Percentiles rank a stretch among this genome's conserved stretches.
Conservation (phyloP, 345 rosid species). For the Eucalyptus sp. region DNA sequence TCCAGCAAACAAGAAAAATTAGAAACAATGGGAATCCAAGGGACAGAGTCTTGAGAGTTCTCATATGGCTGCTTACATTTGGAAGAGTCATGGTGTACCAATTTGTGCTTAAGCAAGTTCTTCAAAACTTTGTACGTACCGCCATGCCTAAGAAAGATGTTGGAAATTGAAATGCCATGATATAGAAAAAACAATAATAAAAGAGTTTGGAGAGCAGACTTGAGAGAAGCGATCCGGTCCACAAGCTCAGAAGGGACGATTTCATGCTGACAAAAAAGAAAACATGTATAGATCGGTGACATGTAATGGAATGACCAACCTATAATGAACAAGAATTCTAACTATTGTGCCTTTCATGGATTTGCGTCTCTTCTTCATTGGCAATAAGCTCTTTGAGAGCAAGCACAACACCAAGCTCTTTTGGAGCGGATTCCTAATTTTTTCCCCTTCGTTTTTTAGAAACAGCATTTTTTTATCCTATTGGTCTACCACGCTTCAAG, state of each 20-base stretch:
- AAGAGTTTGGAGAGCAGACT: conserved; percentile 14
- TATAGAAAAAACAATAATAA: background rate
- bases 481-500: too few species aligned
- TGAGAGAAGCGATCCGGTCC: conserved; percentile 64
- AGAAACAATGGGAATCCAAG: background rate
- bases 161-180: too few species aligned
- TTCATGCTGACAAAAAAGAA: conserved; percentile 41
- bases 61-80: conserved; percentile 37
- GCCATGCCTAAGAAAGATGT: conserved; percentile 47
- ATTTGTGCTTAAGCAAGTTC: conserved; percentile 83
- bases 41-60: background rate
- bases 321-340: background rate
- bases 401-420: too few species aligned
- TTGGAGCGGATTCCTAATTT: too few species aligned
- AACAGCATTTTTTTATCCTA: too few species aligned
- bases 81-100: conserved; percentile 78
- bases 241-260: conserved; percentile 77
- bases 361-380: too few species aligned
- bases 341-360: too few species aligned
- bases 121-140: conserved; percentile 82
- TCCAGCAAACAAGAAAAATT: background rate
- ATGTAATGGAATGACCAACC: background rate
- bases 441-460: too few species aligned
- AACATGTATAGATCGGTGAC: background rate
- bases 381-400: too few species aligned